Base-by-base conservation (phyloP, 495 filamentous ascomycete species). In the Hyaloscypha bicolor region DNA sequence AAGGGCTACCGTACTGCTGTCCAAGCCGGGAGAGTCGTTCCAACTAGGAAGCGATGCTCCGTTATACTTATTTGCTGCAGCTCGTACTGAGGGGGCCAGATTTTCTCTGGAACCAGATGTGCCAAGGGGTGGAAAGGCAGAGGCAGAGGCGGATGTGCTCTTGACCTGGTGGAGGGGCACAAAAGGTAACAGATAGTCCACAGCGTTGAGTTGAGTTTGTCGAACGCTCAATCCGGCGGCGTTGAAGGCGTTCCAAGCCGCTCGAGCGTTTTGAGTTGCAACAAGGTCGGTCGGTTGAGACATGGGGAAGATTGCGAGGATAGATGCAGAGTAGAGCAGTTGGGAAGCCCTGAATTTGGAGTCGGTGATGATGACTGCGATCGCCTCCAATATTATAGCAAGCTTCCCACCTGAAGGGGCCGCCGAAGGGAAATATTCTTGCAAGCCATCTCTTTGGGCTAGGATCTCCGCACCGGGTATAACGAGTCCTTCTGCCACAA, bases 281-380 rank as follows among this genome's bases (percentile, higher is more conserved):
- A 60, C 35, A 30, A 70, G 66, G 3, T 72, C 72, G 19, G 63
- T 68, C 9, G 67, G 31, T 32, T 68, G 67, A 55, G 59, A 60
- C 1, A 64, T 80, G 6, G 89, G 89, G 67, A 96, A 91, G 4
- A 92, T 82, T 9, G 90, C 87, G 21, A 90, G 75, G 22, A 97
- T 90, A 2, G 88, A 82, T 3, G 91, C 90, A 0, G 93, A 93
- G 66, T 88, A 92, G 30, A 97, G 78, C 64, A 98, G 87, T 69
- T 91, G 85, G 64, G 88, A 87, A 19, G 90, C 88, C 21, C 93
- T 87, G 77, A 87, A 90, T 61, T 89, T 89, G 0, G 95, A 97
- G 68, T 90, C 85, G 52, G 88, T 83, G 64, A 97, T 86, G 53
- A 98, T 93, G 51, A 87, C 84, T 12, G 88, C 86, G 55, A 96